Conservation (phyloP, 371 early-diverging fungal species). For the Thermomucor indicae-seudaticae region DNA sequence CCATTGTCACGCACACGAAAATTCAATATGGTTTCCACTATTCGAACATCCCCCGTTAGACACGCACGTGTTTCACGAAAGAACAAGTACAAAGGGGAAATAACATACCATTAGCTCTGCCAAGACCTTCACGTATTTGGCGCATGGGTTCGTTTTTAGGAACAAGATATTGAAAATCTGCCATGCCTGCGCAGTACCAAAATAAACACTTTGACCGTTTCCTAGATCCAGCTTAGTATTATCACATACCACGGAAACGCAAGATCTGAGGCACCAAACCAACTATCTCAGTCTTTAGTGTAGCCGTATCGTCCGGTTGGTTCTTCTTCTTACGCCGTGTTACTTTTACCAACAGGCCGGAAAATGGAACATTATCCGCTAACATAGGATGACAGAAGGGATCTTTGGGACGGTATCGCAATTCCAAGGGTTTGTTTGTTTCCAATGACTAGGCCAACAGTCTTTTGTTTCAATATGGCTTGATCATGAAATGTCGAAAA, state of each 20-base stretch:
- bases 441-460: constrained; percentile 14
- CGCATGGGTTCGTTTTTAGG: constrained; percentile 36
- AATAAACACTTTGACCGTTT: background rate
- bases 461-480: background rate
- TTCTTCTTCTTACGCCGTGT: constrained; percentile 43
- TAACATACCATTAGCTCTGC: constrained; percentile 43
- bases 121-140: constrained; percentile 31
- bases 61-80: too few species aligned
- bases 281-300: constrained; percentile 33
- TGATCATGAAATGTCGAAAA: background rate
- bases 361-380: constrained; percentile 46
- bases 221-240: background rate
- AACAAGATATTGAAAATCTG: constrained; percentile 55
- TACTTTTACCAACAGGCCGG: constrained; percentile 57
- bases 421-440: constrained; percentile 26
- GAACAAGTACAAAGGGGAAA: too few species aligned
- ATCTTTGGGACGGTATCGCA: constrained; percentile 50
- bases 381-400: constrained; percentile 62
- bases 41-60: too few species aligned
- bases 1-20: too few species aligned
- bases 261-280: constrained; percentile 46
- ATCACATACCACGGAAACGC: constrained; percentile 46
- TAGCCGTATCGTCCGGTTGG: constrained; percentile 21
- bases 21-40: too few species aligned
- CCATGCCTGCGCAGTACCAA: constrained; percentile 26